phyloP scores from a whole-genome alignment of 1,284 basidiomycete genomes.

The Schizophyllum commune region DNA sequence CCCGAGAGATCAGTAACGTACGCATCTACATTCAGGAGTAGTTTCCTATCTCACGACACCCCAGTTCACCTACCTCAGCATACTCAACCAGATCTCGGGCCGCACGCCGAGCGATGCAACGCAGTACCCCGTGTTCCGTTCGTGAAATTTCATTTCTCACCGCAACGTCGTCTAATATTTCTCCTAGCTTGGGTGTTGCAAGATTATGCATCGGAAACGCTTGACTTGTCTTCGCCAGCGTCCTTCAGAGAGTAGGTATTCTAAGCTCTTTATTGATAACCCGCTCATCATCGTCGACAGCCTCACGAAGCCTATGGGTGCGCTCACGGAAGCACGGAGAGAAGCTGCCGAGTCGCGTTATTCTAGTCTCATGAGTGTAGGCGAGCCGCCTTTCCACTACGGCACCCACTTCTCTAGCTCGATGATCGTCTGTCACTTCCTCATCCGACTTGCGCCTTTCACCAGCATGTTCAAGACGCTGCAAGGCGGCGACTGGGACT shows the following conservation, averaged over 20 bases:
- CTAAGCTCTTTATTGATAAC: neutral
- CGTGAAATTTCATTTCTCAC: constrained; percentile 18
- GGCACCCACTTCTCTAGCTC: constrained; percentile 96
- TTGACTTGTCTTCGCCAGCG: constrained; percentile 62
- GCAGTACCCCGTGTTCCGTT: constrained; percentile 93
- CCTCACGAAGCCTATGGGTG: constrained; percentile 87
- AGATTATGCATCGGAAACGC: constrained; percentile 71
- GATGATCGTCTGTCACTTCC: constrained; percentile 93
- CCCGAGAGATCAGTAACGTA: constrained; percentile 85
- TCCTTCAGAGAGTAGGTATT: constrained; percentile 71
- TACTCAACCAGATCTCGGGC: constrained; percentile 85
- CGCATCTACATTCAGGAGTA: constrained; percentile 16
- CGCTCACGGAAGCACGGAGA: constrained; percentile 65
- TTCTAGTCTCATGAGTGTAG: constrained; percentile 71
- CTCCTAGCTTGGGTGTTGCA: constrained; percentile 75
- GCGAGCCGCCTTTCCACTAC: constrained; percentile 85
- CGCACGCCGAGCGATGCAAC: constrained; percentile 92
- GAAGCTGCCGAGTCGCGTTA: constrained; percentile 76
- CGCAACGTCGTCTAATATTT: constrained; percentile 5
- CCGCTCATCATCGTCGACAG: constrained; percentile 27
- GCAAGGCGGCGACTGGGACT: constrained; percentile 92
- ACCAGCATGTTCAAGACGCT: constrained; percentile 90
- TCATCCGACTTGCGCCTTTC: constrained; percentile 87
- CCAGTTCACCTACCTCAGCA: constrained; percentile 81
- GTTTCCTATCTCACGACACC: constrained; percentile 3